Evolutionary conservation across 2,329 filamentous ascomycete species (phyloP), one percentile per base, ranked within the genome.

Genomic region (Helicocarpus griseus): DNA sequence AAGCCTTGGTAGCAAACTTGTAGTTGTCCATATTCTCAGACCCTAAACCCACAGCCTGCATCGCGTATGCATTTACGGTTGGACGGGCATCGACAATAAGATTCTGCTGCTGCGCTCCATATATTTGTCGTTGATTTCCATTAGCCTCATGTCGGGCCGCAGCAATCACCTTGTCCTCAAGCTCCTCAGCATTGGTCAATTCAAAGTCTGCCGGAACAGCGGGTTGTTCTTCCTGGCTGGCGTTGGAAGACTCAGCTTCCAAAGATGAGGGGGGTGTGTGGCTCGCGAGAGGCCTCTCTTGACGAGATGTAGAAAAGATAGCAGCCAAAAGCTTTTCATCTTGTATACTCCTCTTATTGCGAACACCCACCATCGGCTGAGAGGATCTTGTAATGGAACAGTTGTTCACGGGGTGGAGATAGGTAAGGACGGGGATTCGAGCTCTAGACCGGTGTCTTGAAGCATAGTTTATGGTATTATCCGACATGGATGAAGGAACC

Each of bases 11-110:
- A 14, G 89, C 89, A 62, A 90, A 91, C 55, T 86, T 88, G 72
- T 98, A 98, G 69, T 95, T 86, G 57, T 95, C 88, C 87, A 97
- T 96, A 62, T 96, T 95, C 69, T 98, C 93, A 0, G 91, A 95
- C 2, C 93, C 93, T 66, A 90, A 83, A 5, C 93, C 93, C 57
- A 91, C 83, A 3, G 90, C 87, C 66, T 96, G 90, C 79, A 96
- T 97, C 5, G 89, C 89, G 59, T 90, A 83, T 19, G 93, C 93
- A 66, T 98, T 98, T 59, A 98, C 84, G 3, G 86, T 93, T 14
- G 93, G 93, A 43, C 93, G 82, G 41, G 93, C 93, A 72, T 98
- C 93, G 41, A 98, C 89, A 59, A 98, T 98, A 53, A 97, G 73
- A 63, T 97, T 98, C 56, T 82, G 82, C 65, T 96, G 89, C 60